Base-by-base conservation (phyloP, 768 basidiomycete species). In the Termitomyces eurrhizus region DNA sequence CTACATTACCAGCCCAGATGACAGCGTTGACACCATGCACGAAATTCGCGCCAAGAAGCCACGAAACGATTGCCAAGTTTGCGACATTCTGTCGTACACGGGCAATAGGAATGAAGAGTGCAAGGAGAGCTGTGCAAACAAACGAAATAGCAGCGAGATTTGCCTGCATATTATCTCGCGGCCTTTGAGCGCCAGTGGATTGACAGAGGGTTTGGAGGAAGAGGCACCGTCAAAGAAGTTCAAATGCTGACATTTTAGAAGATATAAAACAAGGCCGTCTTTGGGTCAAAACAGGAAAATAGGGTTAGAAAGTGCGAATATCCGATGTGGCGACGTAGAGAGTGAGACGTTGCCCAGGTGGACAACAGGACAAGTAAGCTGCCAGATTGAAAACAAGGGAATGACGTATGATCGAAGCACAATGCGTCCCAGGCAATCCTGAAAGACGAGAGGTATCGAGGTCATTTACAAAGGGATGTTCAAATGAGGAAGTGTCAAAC, bases 21-120 rank as follows among this genome's bases (percentile, higher is more conserved):
- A 88, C 64, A 3, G 83, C 73, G 68, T 92, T 84, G 44, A 90
- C 71, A 0, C 81, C 82, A 60, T 78, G 78, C 41, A 81, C 74
- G 13, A 86, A 32, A 62, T 82, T 86, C 35, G 71, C 72, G 4
- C 78, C 64, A 26, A 78, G 68, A 4, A 86, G 75, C 86, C 86
- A 87, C 0, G 73, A 62, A 18, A 82, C 74, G 41, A 87, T 76
- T 52, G 83, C 76, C 11, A 82, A 63, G 36, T 72, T 76, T 0
- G 81, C 75, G 29, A 84, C 72, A 64, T 80, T 83, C 48, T 69
- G 73, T 62, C 77, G 75, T 57, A 81, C 74, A 64, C 81, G 79
- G 57, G 74, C 77, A 44, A 80, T 68, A 36, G 80, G 73, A 18
- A 79, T 62, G 52, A 83, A 73, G 4, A 70, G 66, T 12, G 72